A percentile compares a stretch with the other conserved stretches of the same genome.
These are phyloP conservation scores for Fagopyrum homotropicum DNA, from an alignment of 148 eudicot genomes.

Conservation along the genomic window DNA sequence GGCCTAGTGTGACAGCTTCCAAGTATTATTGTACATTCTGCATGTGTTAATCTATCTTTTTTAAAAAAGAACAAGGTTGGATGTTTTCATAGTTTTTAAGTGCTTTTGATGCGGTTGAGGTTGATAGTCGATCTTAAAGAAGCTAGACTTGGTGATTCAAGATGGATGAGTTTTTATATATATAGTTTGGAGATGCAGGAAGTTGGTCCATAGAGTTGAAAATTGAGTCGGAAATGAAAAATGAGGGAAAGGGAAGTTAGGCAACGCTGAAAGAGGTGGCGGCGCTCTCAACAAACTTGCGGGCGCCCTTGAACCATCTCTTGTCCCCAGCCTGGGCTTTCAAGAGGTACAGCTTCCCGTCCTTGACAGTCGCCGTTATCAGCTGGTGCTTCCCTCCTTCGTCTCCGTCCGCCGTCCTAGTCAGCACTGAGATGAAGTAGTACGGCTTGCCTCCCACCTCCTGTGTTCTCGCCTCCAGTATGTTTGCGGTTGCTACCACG, in stretches of 20 bases:
- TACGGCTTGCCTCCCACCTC: slow-evolving; percentile 54
- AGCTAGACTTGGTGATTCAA: too few species aligned
- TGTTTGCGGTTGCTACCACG: slow-evolving; percentile 79
- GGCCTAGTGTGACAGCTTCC: too few species aligned
- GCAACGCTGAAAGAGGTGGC: slow-evolving; percentile 78
- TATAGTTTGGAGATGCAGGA: too few species aligned
- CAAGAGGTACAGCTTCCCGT: slow-evolving; percentile 88
- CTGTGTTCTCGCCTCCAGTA: slow-evolving; percentile 57
- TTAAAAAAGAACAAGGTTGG: too few species aligned
- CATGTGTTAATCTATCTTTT: too few species aligned
- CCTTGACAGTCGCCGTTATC: slow-evolving; percentile 61
- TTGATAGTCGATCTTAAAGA: too few species aligned
- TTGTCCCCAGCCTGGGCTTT: slow-evolving; percentile 99
- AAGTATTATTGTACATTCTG: too few species aligned
- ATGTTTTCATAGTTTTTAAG: too few species aligned
- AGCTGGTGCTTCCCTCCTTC: slow-evolving; percentile 98
- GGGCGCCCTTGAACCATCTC: slow-evolving; percentile 99
- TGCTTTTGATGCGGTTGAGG: too few species aligned
- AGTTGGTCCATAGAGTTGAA: too few species aligned
- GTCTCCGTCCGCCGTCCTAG: slow-evolving; percentile 96
- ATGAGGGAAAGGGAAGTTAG: slow-evolving; percentile 16
- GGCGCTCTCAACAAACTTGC: slow-evolving; percentile 72
- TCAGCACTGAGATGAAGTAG: slow-evolving; percentile 66
- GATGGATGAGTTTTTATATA: too few species aligned
- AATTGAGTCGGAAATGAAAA: too few species aligned